Percentiles rank a stretch among this genome's conserved stretches.
phyloP scores from a whole-genome alignment of 2,329 filamentous ascomycete genomes.

The Aspergillus fructus region DNA sequence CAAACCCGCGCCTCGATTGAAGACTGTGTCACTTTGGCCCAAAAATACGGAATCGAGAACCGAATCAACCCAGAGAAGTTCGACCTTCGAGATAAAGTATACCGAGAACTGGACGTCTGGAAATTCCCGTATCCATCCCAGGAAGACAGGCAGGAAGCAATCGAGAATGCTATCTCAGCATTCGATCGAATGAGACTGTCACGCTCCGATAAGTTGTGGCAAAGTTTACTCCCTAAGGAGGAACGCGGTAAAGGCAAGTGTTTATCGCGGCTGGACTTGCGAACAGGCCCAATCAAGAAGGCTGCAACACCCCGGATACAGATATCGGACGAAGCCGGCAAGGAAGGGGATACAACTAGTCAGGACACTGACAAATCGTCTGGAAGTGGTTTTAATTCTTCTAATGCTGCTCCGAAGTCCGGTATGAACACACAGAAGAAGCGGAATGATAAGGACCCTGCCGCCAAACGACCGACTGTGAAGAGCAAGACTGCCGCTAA shows the following conservation, averaged over 20 bases:
- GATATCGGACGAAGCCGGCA: constrained; percentile 36
- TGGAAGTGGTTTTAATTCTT: constrained; percentile 25
- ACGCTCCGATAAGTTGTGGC: constrained; percentile 62
- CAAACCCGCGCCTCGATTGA: constrained; percentile 50
- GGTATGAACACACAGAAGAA: constrained; percentile 33
- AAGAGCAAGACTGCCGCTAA: constrained; percentile 53
- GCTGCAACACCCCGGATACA: constrained; percentile 39
- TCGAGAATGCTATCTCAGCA: constrained; percentile 62
- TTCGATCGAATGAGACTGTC: constrained; percentile 62
- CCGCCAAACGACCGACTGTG: constrained; percentile 43
- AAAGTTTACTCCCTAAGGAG: constrained; percentile 58
- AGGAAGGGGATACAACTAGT: constrained; percentile 35
- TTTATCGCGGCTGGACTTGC: constrained; percentile 59
- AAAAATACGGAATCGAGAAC: constrained; percentile 54
- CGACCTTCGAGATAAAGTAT: constrained; percentile 58
- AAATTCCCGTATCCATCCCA: constrained; percentile 58
- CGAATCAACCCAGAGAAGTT: constrained; percentile 51
- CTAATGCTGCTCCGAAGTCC: constrained; percentile 27
- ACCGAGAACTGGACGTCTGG: constrained; percentile 62
- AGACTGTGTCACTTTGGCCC: constrained; percentile 49
- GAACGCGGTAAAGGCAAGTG: constrained; percentile 63
- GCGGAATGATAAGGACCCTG: constrained; percentile 41
- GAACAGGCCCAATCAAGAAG: constrained; percentile 40
- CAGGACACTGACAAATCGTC: constrained; percentile 39
- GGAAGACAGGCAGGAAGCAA: constrained; percentile 58